These are phyloP conservation scores for Hortiboletus campestris DNA, from an alignment of 768 basidiomycete species.

Conservation along the genomic window DNA sequence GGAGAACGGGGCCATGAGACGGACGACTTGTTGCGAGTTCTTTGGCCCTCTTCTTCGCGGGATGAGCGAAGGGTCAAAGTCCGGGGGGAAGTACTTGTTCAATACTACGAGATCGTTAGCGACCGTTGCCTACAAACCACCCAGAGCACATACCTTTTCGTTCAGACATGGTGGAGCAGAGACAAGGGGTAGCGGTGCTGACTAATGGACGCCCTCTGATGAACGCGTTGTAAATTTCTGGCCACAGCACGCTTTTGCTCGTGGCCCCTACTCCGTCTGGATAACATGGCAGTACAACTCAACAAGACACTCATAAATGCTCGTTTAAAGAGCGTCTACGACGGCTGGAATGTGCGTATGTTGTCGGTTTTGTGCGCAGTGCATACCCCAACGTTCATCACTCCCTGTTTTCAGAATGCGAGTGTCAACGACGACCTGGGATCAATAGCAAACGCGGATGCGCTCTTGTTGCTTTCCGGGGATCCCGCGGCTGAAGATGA, in stretches of 20 bases:
- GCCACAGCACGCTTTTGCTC: slow-evolving; percentile 22
- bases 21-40: slow-evolving; percentile 95
- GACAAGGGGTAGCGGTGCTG: slow-evolving; percentile 21
- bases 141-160: slow-evolving; percentile 60
- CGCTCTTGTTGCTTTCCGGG: slow-evolving; percentile 69
- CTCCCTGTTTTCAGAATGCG: slow-evolving; percentile 46
- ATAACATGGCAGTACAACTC: slow-evolving; percentile 64
- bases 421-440: slow-evolving; percentile 68
- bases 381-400: slow-evolving; percentile 11
- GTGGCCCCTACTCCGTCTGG: slow-evolving; percentile 9
- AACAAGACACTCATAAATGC: slow-evolving; percentile 59
- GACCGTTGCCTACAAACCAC: background rate
- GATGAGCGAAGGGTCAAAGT: slow-evolving; percentile 97
- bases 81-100: slow-evolving; percentile 96
- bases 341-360: slow-evolving; percentile 58
- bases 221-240: slow-evolving; percentile 35
- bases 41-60: slow-evolving; percentile 85
- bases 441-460: slow-evolving; percentile 65
- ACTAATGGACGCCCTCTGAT: slow-evolving; percentile 25
- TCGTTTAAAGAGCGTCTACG: slow-evolving; percentile 57
- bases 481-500: slow-evolving; percentile 85
- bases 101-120: slow-evolving; percentile 52
- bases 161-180: slow-evolving; percentile 60
- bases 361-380: slow-evolving; percentile 6
- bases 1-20: slow-evolving; percentile 99